Percentiles rank a stretch among this genome's conserved stretches.
phyloP scores from a whole-genome alignment of 2,329 filamentous ascomycete genomes.

The Aspergillus alliaceus region DNA sequence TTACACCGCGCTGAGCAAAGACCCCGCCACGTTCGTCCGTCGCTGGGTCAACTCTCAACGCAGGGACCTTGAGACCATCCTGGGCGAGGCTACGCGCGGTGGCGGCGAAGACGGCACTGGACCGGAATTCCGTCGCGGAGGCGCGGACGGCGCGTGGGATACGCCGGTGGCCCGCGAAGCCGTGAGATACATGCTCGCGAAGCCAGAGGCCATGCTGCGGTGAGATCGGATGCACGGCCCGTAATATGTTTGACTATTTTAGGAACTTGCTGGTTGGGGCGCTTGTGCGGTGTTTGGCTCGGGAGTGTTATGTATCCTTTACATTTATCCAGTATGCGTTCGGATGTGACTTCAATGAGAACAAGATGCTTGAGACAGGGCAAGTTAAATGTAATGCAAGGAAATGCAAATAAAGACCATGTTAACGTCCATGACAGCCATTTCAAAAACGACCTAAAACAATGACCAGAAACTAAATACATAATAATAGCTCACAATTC shows the following conservation, averaged over 20 bases:
- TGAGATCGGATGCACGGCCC: neutral
- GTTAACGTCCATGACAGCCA: too few species aligned
- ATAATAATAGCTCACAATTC: too few species aligned
- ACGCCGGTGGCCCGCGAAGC: slow-evolving; percentile 61
- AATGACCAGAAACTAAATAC: neutral
- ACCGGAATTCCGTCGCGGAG: slow-evolving; percentile 49
- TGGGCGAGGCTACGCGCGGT: slow-evolving; percentile 71
- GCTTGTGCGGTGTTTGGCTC: slow-evolving; percentile 24
- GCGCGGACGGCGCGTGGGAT: slow-evolving; percentile 63
- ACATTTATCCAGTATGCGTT: neutral
- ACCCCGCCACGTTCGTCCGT: slow-evolving; percentile 80
- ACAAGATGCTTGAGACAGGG: too few species aligned
- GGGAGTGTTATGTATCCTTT: slow-evolving; percentile 6
- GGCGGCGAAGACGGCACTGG: slow-evolving; percentile 56
- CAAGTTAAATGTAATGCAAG: too few species aligned
- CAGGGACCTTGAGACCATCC: slow-evolving; percentile 81
- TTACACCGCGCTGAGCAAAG: slow-evolving; percentile 72
- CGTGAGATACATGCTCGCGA: slow-evolving; percentile 61
- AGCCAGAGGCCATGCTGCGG: slow-evolving; percentile 38
- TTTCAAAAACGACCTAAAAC: neutral
- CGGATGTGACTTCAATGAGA: neutral
- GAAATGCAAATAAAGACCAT: neutral
- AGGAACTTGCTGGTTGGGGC: slow-evolving; percentile 16
- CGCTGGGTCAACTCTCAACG: slow-evolving; percentile 91
- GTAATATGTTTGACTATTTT: neutral